A percentile compares a stretch with the other conserved stretches of the same genome.
phyloP scores from a whole-genome alignment of 2,329 filamentous ascomycete genomes.

The Ascochyta rabiei region DNA sequence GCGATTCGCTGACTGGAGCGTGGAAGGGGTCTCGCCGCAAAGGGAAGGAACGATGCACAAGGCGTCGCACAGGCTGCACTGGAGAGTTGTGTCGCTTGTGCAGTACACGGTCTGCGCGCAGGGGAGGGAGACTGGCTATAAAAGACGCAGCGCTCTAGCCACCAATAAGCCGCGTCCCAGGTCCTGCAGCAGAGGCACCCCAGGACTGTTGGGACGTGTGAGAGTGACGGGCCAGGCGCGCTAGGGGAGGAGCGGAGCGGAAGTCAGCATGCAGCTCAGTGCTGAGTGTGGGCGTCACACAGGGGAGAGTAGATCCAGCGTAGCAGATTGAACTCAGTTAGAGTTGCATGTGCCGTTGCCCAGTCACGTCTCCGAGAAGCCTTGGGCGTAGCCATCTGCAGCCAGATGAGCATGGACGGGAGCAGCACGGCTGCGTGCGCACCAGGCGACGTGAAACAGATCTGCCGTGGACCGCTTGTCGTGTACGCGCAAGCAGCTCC shows the following conservation, averaged over 20 bases:
- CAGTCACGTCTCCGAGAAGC: slow-evolving; percentile 19
- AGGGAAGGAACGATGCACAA: slow-evolving; percentile 23
- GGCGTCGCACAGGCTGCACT: slow-evolving; percentile 33
- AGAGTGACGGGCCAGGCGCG: slow-evolving; percentile 36
- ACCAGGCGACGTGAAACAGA: slow-evolving; percentile 40
- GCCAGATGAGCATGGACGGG: slow-evolving; percentile 27
- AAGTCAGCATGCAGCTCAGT: slow-evolving; percentile 24
- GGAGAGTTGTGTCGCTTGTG: slow-evolving; percentile 29
- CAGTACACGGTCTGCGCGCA: slow-evolving; percentile 21
- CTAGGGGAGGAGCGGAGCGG: slow-evolving; percentile 42
- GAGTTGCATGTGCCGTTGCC: slow-evolving; percentile 19
- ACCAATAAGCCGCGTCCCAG: slow-evolving; percentile 1
- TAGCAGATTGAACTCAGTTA: slow-evolving; percentile 1
- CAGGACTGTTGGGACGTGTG: slow-evolving; percentile 30
- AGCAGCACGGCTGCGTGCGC: slow-evolving; percentile 22
- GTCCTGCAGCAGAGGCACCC: slow-evolving; percentile 7
- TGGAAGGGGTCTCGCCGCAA: slow-evolving; percentile 22
- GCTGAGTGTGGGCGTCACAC: slow-evolving; percentile 17
- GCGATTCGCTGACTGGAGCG: slow-evolving; percentile 30
- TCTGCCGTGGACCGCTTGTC: slow-evolving; percentile 30
- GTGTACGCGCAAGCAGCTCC: slow-evolving; percentile 42
- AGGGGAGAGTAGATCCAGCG: slow-evolving; percentile 8
- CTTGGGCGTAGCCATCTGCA: background rate
- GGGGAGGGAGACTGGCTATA: slow-evolving; percentile 29
- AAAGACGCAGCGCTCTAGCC: slow-evolving; percentile 21